Percentiles rank a stretch among this genome's conserved stretches.
phyloP scores from a whole-genome alignment of 371 early-diverging fungal genomes.

The Gilbertella persicaria region DNA sequence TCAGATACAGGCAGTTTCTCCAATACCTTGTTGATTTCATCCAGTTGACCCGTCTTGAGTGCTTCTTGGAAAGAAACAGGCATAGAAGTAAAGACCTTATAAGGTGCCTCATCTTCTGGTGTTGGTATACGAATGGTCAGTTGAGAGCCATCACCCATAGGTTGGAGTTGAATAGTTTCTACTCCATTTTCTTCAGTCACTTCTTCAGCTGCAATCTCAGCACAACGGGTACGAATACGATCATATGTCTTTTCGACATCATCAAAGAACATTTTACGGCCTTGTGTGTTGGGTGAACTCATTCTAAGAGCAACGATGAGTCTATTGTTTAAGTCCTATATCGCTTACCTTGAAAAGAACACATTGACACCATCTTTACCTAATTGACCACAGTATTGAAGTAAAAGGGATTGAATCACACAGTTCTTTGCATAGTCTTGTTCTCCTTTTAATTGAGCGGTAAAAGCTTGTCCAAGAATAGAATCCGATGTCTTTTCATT shows the following conservation, averaged over 20 bases:
- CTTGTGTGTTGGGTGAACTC: conserved; percentile 51
- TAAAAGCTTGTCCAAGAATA: conserved; percentile 87
- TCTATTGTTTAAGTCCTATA: neutral
- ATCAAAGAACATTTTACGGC: conserved; percentile 75
- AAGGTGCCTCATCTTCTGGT: conserved; percentile 48
- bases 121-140: conserved; percentile 46
- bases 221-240: conserved; percentile 78
- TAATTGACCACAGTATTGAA: conserved; percentile 83
- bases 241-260: conserved; percentile 84
- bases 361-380: conserved; percentile 83
- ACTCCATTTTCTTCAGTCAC: conserved; percentile 56
- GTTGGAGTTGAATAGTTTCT: conserved; percentile 78
- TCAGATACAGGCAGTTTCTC: conserved; percentile 66
- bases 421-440: conserved; percentile 68
- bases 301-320: conserved; percentile 29
- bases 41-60: conserved; percentile 73
- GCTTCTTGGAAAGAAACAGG: conserved; percentile 79
- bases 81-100: conserved; percentile 69
- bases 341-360: conserved; percentile 77
- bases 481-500: conserved; percentile 75
- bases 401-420: conserved; percentile 79
- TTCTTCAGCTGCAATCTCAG: conserved; percentile 63
- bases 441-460: conserved; percentile 73
- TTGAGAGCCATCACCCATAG: conserved; percentile 64
- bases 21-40: conserved; percentile 81